Percentiles rank a stretch among this genome's conserved stretches.
These are phyloP conservation scores for Coccomyxa subellipsoidea DNA, from an alignment of 163 green algal genomes.

Conservation along the genomic window DNA sequence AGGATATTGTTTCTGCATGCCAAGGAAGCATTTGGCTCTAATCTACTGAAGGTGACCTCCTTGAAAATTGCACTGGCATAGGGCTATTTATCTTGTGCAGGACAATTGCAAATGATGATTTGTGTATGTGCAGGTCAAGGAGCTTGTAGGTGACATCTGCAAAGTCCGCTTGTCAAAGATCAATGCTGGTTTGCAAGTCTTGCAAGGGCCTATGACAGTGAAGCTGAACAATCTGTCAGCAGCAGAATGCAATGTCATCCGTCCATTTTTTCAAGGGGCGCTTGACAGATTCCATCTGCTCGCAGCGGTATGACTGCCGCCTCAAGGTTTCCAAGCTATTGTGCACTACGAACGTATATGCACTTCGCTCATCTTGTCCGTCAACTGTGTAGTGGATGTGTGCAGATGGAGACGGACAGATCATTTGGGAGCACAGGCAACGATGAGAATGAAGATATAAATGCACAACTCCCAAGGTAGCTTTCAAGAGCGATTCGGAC, in stretches of 20 bases:
- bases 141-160: constrained; percentile 74
- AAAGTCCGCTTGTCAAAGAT: constrained; percentile 84
- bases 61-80: too few species aligned
- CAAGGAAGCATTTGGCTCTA: constrained; percentile 61
- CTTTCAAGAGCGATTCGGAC: neutral
- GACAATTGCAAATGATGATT: neutral
- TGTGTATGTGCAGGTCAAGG: constrained; percentile 48
- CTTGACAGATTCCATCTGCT: constrained; percentile 66
- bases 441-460: neutral
- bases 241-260: constrained; percentile 86
- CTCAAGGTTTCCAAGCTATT: neutral
- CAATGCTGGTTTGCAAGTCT: constrained; percentile 64
- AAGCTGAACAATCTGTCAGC: constrained; percentile 84
- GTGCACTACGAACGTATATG: neutral
- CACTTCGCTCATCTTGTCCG: neutral
- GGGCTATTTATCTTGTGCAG: neutral
- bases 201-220: constrained; percentile 68
- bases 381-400: neutral
- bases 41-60: neutral
- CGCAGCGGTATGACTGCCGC: constrained; percentile 35
- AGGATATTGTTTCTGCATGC: constrained; percentile 71
- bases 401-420: neutral
- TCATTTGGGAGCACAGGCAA: neutral
- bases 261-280: constrained; percentile 75
- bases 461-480: neutral